A percentile compares a stretch with the other conserved stretches of the same genome.
Evolutionary conservation across 441 rosid genomes (phyloP).

Genomic region (Erysimum pusillum): DNA sequence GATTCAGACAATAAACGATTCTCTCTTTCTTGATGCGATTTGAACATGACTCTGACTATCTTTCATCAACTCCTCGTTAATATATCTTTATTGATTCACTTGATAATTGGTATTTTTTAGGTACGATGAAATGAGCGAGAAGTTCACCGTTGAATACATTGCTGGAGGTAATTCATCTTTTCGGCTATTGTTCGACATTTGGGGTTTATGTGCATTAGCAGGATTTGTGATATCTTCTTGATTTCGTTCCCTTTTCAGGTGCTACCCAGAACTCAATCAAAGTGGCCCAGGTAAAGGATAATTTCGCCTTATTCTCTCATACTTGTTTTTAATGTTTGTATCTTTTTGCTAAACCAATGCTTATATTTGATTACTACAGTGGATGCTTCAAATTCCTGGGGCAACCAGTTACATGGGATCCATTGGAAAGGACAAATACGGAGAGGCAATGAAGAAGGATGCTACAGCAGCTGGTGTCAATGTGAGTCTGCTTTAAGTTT

Average conservation of each 20-base stretch:
- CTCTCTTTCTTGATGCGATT: constrained; percentile 1
- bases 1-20: background rate
- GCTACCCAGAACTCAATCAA: constrained; percentile 72
- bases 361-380: constrained; percentile 54
- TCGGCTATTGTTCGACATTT: background rate
- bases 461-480: constrained; percentile 80
- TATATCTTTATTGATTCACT: background rate
- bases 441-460: constrained; percentile 94
- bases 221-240: constrained; percentile 8
- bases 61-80: background rate
- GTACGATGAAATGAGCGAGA: constrained; percentile 82
- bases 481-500: constrained; percentile 50
- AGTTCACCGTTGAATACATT: constrained; percentile 76
- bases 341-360: background rate
- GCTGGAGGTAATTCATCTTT: constrained; percentile 80
- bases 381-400: constrained; percentile 97
- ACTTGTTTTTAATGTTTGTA: background rate
- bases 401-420: constrained; percentile 93
- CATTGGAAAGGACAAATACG: constrained; percentile 93
- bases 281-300: constrained; percentile 82
- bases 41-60: background rate
- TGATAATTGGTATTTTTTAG: constrained; percentile 45
- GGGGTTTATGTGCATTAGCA: constrained; percentile 7
- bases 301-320: background rate
- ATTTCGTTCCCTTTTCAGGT: constrained; percentile 34